Conservation (phyloP, 2,329 filamentous ascomycete species). For the Rachicladosporium sp. region DNA sequence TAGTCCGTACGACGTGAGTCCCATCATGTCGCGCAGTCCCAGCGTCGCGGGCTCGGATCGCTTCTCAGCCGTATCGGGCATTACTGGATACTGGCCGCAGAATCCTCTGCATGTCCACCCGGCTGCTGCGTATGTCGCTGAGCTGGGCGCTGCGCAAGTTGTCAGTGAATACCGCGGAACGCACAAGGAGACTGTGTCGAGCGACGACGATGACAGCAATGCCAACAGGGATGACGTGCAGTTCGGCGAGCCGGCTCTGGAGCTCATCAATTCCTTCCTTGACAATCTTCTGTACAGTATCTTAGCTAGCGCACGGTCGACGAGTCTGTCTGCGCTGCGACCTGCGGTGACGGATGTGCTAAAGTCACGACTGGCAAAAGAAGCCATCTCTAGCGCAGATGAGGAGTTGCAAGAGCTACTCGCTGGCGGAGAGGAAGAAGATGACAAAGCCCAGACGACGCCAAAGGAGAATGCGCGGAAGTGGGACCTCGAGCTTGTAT, state of each 20-base stretch:
- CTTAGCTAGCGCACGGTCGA: conserved; percentile 67
- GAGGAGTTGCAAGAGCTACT: conserved; percentile 82
- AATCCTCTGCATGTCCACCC: conserved; percentile 45
- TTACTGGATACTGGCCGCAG: conserved; percentile 10
- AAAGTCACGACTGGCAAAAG: conserved; percentile 76
- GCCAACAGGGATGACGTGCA: conserved; percentile 53
- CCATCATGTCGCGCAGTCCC: conserved; percentile 14
- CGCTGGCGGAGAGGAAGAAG: conserved; percentile 64
- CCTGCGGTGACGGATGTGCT: conserved; percentile 77
- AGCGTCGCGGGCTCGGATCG: conserved; percentile 14
- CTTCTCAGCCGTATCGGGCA: conserved; percentile 12
- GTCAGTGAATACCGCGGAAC: conserved; percentile 49
- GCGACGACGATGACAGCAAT: conserved; percentile 45
- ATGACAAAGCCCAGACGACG: conserved; percentile 27
- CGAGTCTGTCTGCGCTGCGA: conserved; percentile 59
- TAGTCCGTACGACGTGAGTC: not conserved
- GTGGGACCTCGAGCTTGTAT: conserved; percentile 86
- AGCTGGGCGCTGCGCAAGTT: conserved; percentile 78
- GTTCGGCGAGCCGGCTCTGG: conserved; percentile 61
- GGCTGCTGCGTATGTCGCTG: conserved; percentile 74
- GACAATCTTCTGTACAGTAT: conserved; percentile 90
- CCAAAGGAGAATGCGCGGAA: conserved; percentile 31
- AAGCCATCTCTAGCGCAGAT: conserved; percentile 70
- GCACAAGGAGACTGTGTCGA: conserved; percentile 46
- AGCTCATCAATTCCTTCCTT: conserved; percentile 78